phyloP scores from a whole-genome alignment of 208 protist genomes.

The Kentomonas sorsogonicus region DNA sequence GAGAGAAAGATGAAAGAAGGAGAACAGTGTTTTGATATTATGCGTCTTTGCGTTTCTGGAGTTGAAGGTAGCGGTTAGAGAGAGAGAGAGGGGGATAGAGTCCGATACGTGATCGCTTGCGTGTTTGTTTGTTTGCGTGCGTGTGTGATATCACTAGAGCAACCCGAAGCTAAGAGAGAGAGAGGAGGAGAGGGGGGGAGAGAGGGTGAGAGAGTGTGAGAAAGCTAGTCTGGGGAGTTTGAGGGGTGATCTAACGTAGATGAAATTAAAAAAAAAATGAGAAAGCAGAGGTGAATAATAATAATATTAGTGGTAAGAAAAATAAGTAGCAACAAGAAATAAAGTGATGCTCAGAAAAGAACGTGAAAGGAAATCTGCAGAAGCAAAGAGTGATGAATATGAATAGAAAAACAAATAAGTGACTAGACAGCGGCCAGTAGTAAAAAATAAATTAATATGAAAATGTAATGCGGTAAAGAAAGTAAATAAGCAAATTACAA shows the following conservation, averaged over 20 bases:
- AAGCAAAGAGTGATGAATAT: not conserved
- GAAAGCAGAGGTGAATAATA: not conserved
- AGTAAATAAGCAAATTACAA: conserved; percentile 5
- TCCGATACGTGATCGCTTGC: too few species aligned
- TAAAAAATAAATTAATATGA: conserved; percentile 2
- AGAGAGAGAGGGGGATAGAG: too few species aligned
- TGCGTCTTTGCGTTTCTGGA: too few species aligned
- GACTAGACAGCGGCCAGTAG: not conserved
- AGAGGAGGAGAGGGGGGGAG: too few species aligned
- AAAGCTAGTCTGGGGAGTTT: too few species aligned
- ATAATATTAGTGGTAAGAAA: conserved; percentile 4
- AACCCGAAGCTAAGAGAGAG: too few species aligned
- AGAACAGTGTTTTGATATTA: too few species aligned
- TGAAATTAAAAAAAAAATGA: conserved; percentile 7
- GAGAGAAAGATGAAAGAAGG: too few species aligned
- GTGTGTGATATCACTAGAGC: too few species aligned
- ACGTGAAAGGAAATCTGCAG: not conserved
- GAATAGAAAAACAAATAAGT: not conserved
- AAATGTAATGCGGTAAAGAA: not conserved
- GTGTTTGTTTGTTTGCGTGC: too few species aligned
- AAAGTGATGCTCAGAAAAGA: not conserved
- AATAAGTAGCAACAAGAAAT: conserved; percentile 4
- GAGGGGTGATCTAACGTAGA: not conserved
- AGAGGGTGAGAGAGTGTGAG: too few species aligned
- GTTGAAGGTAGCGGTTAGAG: too few species aligned